phyloP scores from a whole-genome alignment of 257 asterid species.

The Jaltomata sinuosa region DNA sequence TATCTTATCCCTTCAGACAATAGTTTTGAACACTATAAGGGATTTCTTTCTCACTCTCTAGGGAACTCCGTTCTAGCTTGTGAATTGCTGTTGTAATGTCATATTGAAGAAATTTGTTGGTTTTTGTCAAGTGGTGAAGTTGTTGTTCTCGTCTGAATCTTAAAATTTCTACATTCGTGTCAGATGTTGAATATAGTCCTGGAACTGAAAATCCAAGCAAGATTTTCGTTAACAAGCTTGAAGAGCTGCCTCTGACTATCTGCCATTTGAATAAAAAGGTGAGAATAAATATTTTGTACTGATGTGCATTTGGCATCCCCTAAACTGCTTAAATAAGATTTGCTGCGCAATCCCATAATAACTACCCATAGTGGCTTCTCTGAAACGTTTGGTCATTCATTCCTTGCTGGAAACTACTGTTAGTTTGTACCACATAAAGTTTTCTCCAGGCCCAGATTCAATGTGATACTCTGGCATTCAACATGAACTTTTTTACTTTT shows the following conservation, averaged over 20 bases:
- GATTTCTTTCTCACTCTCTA: neutral
- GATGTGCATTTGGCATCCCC: neutral
- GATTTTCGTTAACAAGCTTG: slow-evolving; percentile 44
- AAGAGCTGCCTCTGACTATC: slow-evolving; percentile 69
- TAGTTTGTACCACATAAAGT: neutral
- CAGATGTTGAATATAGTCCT: slow-evolving; percentile 42
- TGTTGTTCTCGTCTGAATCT: slow-evolving; percentile 16
- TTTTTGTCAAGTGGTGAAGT: slow-evolving; percentile 12
- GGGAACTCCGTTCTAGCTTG: neutral
- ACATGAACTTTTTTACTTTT: neutral
- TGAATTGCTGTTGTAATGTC: neutral
- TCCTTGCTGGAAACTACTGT: neutral
- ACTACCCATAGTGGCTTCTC: neutral
- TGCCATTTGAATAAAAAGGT: slow-evolving; percentile 70
- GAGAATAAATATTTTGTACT: neutral
- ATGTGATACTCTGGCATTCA: neutral
- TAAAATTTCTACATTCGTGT: slow-evolving; percentile 19
- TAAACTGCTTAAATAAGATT: neutral
- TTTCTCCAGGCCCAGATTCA: neutral
- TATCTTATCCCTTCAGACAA: neutral
- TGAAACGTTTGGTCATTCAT: neutral
- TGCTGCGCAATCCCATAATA: neutral
- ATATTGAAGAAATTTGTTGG: slow-evolving; percentile 15
- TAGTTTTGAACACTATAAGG: neutral
- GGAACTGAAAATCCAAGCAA: slow-evolving; percentile 31